phyloP scores from a whole-genome alignment of 108 stramenopile species.

The Skeletonema tropicum region DNA sequence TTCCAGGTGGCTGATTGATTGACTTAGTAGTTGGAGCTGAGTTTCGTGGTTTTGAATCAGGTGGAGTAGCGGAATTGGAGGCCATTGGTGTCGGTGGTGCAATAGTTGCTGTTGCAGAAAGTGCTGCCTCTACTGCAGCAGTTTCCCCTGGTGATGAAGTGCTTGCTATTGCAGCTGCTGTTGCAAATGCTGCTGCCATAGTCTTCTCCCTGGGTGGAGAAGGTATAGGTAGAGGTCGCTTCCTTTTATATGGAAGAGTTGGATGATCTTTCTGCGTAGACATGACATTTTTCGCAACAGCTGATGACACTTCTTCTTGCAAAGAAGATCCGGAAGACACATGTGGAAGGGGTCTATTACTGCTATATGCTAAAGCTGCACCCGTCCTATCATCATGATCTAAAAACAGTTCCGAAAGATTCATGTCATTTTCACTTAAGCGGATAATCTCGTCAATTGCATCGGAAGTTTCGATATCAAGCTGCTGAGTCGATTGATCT shows the following conservation, averaged over 20 bases:
- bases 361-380: conserved; percentile 47
- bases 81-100: conserved; percentile 2
- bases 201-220: conserved; percentile 1
- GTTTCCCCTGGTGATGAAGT: conserved; percentile 4
- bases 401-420: conserved; percentile 58
- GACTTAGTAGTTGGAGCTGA: neutral
- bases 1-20: neutral
- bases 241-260: conserved; percentile 37
- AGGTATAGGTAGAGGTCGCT: conserved; percentile 41
- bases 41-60: neutral
- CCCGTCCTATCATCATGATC: conserved; percentile 43
- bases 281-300: conserved; percentile 18
- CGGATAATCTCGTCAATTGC: conserved; percentile 50
- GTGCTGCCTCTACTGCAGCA: conserved; percentile 16
- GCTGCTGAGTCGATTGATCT: neutral
- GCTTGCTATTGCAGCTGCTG: conserved; percentile 28
- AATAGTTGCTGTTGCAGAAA: conserved; percentile 14
- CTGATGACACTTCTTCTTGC: conserved; percentile 20
- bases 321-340: conserved; percentile 10
- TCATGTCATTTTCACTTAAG: conserved; percentile 52
- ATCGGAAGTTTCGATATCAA: conserved; percentile 16
- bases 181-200: conserved; percentile 10
- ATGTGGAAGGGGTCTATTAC: conserved; percentile 1
- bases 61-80: neutral
- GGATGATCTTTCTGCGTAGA: neutral